Percentiles rank a stretch among this genome's conserved stretches.
These are phyloP conservation scores for Sherardia arvensis DNA, from an alignment of 257 asterid species.

Conservation along the genomic window DNA sequence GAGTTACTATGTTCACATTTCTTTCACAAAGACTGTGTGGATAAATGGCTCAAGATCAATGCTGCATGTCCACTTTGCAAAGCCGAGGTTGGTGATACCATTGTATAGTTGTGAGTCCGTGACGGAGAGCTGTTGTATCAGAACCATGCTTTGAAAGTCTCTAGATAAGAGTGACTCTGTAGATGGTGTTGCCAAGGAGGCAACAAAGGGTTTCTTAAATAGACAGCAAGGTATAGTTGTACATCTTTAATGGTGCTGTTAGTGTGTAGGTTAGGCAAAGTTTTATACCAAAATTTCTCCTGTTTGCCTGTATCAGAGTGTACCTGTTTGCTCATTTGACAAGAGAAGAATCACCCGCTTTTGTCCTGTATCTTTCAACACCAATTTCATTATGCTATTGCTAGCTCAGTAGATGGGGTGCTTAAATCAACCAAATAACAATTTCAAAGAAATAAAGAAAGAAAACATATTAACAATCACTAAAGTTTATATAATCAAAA, in stretches of 20 bases:
- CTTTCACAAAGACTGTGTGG: constrained; percentile 93
- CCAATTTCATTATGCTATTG: no score
- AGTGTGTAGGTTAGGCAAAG: constrained; percentile 4
- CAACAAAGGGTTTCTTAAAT: no score
- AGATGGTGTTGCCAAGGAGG: constrained; percentile 1
- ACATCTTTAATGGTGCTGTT: not conserved
- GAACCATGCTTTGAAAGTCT: not conserved
- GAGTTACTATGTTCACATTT: constrained; percentile 84
- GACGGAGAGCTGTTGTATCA: constrained; percentile 12
- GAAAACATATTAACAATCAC: no score
- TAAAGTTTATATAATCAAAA: no score
- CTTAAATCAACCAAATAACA: no score
- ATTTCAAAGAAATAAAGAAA: no score
- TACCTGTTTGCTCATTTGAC: not conserved
- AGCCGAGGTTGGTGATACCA: constrained; percentile 76
- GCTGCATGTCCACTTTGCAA: constrained; percentile 94
- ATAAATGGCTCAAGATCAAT: constrained; percentile 88
- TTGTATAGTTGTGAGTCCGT: constrained; percentile 45
- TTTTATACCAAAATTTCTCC: not conserved
- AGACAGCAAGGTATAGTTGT: not conserved
- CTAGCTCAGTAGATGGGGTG: no score
- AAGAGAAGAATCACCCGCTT: not conserved
- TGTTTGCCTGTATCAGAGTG: not conserved
- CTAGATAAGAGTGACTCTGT: not conserved
- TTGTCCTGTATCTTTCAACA: no score